These are phyloP conservation scores for Isoetes engelmannii DNA, from an alignment of 83 land plant species.

Conservation along the genomic window DNA sequence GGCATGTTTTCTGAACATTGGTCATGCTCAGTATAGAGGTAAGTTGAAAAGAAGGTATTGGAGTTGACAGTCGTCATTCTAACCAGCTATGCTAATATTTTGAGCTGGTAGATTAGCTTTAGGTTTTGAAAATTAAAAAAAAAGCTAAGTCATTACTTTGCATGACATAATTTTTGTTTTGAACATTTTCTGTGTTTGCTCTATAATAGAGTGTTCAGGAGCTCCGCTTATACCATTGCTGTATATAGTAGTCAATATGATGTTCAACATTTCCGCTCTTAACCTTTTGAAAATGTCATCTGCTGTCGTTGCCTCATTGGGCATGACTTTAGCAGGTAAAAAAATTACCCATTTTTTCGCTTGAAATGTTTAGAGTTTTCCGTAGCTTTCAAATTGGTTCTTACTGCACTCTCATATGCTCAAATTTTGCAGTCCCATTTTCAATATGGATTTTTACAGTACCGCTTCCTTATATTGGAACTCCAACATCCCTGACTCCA, in stretches of 20 bases:
- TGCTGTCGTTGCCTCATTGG: slow-evolving; percentile 79
- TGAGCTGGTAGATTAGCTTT: not conserved
- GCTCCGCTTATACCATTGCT: slow-evolving; percentile 75
- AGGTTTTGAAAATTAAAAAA: not conserved
- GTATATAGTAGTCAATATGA: slow-evolving; percentile 54
- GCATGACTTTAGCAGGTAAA: slow-evolving; percentile 57
- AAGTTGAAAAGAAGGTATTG: slow-evolving; percentile 7
- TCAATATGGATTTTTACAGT: slow-evolving; percentile 66
- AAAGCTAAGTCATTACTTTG: not conserved
- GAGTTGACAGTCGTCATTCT: not conserved
- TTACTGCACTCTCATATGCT: slow-evolving; percentile 5
- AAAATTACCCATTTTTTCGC: not conserved
- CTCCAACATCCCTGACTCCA: slow-evolving; percentile 44
- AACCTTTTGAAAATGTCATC: slow-evolving; percentile 71
- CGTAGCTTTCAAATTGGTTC: not conserved
- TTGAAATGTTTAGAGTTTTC: not conserved
- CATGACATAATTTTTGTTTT: not conserved
- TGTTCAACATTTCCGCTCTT: slow-evolving; percentile 78
- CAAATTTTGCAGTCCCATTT: slow-evolving; percentile 60
- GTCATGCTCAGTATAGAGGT: slow-evolving; percentile 29
- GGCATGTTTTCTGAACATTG: slow-evolving; percentile 70
- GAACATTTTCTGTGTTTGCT: not conserved
- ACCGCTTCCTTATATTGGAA: slow-evolving; percentile 71
- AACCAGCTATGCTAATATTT: not conserved
- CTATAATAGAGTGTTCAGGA: slow-evolving; percentile 59